Conservation (phyloP, 305 asterid genomes). For the Fraxinus dipetala region DNA sequence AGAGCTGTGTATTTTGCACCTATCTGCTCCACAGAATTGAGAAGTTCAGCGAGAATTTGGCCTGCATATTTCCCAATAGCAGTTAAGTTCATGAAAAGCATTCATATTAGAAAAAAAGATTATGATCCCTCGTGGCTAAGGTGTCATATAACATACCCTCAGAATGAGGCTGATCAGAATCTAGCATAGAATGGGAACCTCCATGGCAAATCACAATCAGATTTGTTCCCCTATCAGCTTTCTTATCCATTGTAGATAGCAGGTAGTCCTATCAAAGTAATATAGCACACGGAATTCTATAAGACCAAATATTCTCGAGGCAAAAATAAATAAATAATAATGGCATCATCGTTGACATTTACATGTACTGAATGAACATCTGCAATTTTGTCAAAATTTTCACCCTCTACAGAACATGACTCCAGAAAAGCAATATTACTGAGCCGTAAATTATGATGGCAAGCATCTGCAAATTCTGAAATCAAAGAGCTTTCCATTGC, state of each 20-base stretch:
- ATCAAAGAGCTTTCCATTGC: slow-evolving; percentile 67
- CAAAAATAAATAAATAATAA: not conserved
- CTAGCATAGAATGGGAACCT: slow-evolving; percentile 32
- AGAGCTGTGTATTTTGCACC: slow-evolving; percentile 70
- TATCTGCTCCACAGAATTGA: slow-evolving; percentile 56
- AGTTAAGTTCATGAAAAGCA: slow-evolving; percentile 14
- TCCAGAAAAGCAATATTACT: slow-evolving; percentile 58
- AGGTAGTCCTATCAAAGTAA: slow-evolving; percentile 57
- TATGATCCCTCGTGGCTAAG: slow-evolving; percentile 9
- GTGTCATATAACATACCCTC: slow-evolving; percentile 49
- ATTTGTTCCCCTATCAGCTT: slow-evolving; percentile 47
- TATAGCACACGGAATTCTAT: slow-evolving; percentile 5
- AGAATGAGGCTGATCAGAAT: slow-evolving; percentile 46
- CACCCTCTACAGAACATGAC: slow-evolving; percentile 70
- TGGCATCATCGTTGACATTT: slow-evolving; percentile 24
- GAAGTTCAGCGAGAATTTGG: slow-evolving; percentile 58
- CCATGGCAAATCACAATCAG: slow-evolving; percentile 71
- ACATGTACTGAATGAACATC: slow-evolving; percentile 67
- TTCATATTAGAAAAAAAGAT: not conserved
- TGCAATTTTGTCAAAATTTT: slow-evolving; percentile 48
- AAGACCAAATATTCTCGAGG: slow-evolving; percentile 14
- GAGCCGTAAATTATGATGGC: slow-evolving; percentile 52
- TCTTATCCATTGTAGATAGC: slow-evolving; percentile 51
- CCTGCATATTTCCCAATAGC: slow-evolving; percentile 47
- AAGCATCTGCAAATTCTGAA: slow-evolving; percentile 63